A percentile compares a stretch with the other conserved stretches of the same genome.
Evolutionary conservation across 768 basidiomycete genomes (phyloP).

Genomic region (Pisolithus sp.): DNA sequence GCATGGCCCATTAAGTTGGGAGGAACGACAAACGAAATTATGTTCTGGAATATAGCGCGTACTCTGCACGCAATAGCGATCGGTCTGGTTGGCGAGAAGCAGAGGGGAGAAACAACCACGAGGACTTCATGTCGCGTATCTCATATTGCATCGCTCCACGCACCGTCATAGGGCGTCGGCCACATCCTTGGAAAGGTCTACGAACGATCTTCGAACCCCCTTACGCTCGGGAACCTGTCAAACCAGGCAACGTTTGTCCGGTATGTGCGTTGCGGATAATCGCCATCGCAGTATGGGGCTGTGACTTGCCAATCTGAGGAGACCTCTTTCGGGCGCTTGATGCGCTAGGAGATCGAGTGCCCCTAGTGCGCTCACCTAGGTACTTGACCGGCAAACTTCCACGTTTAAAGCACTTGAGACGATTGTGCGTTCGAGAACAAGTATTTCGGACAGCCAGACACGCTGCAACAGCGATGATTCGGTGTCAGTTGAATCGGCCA

Average conservation of each 20-base stretch:
- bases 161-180: constrained; percentile 17
- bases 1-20: constrained; percentile 19
- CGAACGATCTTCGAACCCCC: constrained; percentile 12
- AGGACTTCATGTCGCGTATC: constrained; percentile 34
- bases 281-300: background rate
- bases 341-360: no score
- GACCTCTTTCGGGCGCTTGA: no score
- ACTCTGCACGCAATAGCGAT: constrained; percentile 29
- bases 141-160: constrained; percentile 29
- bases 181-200: constrained; percentile 17
- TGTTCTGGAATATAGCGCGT: constrained; percentile 25
- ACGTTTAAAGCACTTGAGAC: background rate
- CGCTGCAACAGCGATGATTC: background rate
- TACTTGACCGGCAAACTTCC: background rate
- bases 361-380: no score
- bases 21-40: constrained; percentile 23
- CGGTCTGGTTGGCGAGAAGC: constrained; percentile 27
- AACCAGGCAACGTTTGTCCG: no score
- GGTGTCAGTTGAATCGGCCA: background rate
- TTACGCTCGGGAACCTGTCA: constrained; percentile 5
- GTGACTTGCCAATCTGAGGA: no score
- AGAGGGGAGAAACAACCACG: constrained; percentile 25
- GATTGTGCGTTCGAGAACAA: background rate
- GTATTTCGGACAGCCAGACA: background rate
- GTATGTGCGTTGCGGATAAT: background rate